phyloP scores from a whole-genome alignment of 1,284 basidiomycete genomes.

The Ceraceosorus guamensis region DNA sequence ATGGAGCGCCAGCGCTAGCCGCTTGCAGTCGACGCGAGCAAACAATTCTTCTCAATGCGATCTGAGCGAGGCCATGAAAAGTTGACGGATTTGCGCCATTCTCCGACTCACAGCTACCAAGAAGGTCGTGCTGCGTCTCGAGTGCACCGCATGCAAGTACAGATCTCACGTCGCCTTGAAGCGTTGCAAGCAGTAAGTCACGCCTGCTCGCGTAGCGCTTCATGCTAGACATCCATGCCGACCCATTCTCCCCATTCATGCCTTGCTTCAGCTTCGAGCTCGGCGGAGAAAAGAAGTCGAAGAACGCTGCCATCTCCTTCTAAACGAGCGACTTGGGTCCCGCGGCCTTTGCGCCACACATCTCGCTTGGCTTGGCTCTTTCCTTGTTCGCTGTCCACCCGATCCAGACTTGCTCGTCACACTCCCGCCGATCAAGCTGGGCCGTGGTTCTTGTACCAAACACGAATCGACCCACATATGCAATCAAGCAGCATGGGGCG shows the following conservation, averaged over 20 bases:
- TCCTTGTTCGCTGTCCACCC: too few relatives aligned
- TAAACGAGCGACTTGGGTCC: slow-evolving; percentile 25
- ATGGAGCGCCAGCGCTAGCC: too few relatives aligned
- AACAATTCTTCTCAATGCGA: too few relatives aligned
- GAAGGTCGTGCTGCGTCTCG: slow-evolving; percentile 96
- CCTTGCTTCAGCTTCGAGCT: slow-evolving; percentile 80
- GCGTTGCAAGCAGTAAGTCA: slow-evolving; percentile 82
- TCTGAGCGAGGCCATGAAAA: too few relatives aligned
- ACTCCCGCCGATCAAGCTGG: too few relatives aligned
- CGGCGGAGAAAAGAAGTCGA: slow-evolving; percentile 99
- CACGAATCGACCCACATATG: too few relatives aligned
- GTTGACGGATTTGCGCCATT: too few relatives aligned
- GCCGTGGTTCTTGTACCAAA: too few relatives aligned
- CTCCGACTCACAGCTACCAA: slow-evolving; percentile 61
- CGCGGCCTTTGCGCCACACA: not conserved
- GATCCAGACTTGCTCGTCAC: too few relatives aligned
- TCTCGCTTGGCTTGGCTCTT: too few relatives aligned
- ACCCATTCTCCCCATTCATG: slow-evolving; percentile 7
- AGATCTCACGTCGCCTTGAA: slow-evolving; percentile 70
- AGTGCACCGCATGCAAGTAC: slow-evolving; percentile 98
- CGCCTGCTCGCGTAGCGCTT: not conserved
- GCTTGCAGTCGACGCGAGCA: too few relatives aligned
- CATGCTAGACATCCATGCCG: not conserved
- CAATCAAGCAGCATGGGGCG: too few relatives aligned
- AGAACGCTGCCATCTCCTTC: slow-evolving; percentile 87